Conservation (phyloP, 2,329 filamentous ascomycete species). For the Stachybotrys chartarum region DNA sequence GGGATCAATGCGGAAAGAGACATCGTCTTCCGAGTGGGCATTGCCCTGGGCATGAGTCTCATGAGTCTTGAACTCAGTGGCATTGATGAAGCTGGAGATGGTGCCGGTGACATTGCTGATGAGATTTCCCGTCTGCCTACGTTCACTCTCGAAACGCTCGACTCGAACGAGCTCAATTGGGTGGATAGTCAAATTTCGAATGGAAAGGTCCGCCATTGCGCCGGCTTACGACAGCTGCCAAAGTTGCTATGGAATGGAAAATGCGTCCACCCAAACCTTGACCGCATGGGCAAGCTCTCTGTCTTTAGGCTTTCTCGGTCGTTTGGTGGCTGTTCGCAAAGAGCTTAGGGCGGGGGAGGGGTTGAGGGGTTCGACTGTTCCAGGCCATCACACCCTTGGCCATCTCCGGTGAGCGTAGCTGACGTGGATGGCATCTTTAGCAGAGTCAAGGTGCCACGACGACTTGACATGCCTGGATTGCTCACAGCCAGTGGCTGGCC, state of each 20-base stretch:
- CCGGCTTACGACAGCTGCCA: neutral
- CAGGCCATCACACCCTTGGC: neutral
- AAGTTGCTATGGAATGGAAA: neutral
- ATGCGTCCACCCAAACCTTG: neutral
- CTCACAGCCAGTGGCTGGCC: too few relatives aligned
- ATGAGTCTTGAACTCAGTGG: constrained; percentile 23
- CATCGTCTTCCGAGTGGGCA: constrained; percentile 53
- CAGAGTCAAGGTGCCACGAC: too few relatives aligned
- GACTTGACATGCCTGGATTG: neutral
- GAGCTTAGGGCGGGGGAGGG: neutral
- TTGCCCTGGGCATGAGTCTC: constrained; percentile 42
- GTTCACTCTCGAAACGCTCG: constrained; percentile 60
- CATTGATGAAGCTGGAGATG: constrained; percentile 37
- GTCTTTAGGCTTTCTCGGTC: neutral
- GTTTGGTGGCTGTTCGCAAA: neutral
- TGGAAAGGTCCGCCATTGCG: constrained; percentile 51
- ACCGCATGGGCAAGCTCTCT: neutral
- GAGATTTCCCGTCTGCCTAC: constrained; percentile 33
- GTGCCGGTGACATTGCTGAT: constrained; percentile 36
- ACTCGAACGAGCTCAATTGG: constrained; percentile 65
- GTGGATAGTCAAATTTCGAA: constrained; percentile 75
- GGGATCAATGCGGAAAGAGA: constrained; percentile 57
- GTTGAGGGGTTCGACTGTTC: neutral
- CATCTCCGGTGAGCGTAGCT: neutral
- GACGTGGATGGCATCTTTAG: neutral